Base-by-base conservation (phyloP, 495 filamentous ascomycete species). In the Neurospora tetraspora region DNA sequence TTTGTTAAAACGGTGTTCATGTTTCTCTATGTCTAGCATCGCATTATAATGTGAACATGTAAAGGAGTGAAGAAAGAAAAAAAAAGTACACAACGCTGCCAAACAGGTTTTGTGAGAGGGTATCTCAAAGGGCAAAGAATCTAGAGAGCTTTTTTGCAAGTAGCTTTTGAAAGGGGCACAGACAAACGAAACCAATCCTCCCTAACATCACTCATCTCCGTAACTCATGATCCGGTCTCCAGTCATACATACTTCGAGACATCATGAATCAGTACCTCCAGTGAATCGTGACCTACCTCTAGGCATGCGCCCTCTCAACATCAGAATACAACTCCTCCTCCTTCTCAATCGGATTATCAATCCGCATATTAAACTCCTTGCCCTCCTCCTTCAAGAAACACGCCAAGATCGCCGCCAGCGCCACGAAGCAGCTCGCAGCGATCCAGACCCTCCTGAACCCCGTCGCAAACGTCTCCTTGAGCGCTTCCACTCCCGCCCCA, bases 381-480 rank as follows among this genome's bases (percentile, higher is more conserved):
- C 23, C 65, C 4, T 65, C 40, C 34, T 78, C 76, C 47, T 73
- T 69, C 37, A 78, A 42, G 53, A 39, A 76, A 71, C 14, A 73
- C 65, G 34, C 73, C 47, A 8, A 71, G 31, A 81, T 71, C 0
- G 74, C 74, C 4, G 78, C 79, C 16, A 78, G 11, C 12, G 73
- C 77, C 8, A 74, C 73, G 40, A 81, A 80, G 27, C 65, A 72
- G 23, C 71, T 73, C 12, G 78, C 79, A 16, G 78, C 68, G 12
- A 78, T 78, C 78, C 78, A 81, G 4, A 81, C 78, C 69, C 75
- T 53, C 43, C 75, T 72, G 69, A 81, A 81, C 2, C 71, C 78
- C 1, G 70, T 69, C n/a, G 69, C 40, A 69, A 77, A 78, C 10
- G 78, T 76, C n/a, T 74, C 73, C 12, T 71, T 53, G 3, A 79